Evolutionary conservation across 2,329 filamentous ascomycete species (phyloP), one percentile per base, ranked within the genome.

Genomic region (Aspergillus ustus): DNA sequence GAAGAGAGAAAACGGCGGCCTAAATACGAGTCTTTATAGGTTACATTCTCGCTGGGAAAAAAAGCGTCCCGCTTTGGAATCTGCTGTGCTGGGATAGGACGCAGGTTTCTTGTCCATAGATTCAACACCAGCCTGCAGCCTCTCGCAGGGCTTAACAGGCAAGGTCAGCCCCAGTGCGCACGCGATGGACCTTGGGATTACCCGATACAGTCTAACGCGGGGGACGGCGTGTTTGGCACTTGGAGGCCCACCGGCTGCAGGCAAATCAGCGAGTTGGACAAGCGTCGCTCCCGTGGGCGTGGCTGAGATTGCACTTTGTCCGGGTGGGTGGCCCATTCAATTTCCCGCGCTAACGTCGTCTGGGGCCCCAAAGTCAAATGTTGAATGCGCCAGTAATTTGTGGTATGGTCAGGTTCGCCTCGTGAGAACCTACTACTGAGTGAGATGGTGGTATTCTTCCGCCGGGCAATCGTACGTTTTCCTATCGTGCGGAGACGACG

Each of bases 61-160:
- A 37, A 50, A 40, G 49, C 20, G 20, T 43, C 44, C 54, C 31
- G 28, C 44, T 29, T 31, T 57, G 48, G 11, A n/a, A 11, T 19
- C 17, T 51, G 28, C 22, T 44, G 28, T 19, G 45, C 45, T 50
- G 54, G 46, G 34, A 57, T 44, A 57, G 54, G 54, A 57, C 54
- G 34, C 3, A 22, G 34, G 13, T 19, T 20, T 17, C 44, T 37
- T 50, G 54, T 29, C 54, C 45, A 57, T 28, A 50, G 45, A 57
- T 25, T 50, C 29, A 19, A 6, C 7, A 20, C 34, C 34, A 13
- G 13, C 11, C 13, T 40, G 34, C 34, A 40, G 34, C 34, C 34
- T 40, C 34, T 40, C 34, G 34, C 34, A 40, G 34, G 17, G 44
- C n/a, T 49, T 57, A 48, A 20, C 15, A 40, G n/a, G 45, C 28